Evolutionary conservation across 345 rosid genomes (phyloP).

Genomic region (Boechera retrofracta): DNA sequence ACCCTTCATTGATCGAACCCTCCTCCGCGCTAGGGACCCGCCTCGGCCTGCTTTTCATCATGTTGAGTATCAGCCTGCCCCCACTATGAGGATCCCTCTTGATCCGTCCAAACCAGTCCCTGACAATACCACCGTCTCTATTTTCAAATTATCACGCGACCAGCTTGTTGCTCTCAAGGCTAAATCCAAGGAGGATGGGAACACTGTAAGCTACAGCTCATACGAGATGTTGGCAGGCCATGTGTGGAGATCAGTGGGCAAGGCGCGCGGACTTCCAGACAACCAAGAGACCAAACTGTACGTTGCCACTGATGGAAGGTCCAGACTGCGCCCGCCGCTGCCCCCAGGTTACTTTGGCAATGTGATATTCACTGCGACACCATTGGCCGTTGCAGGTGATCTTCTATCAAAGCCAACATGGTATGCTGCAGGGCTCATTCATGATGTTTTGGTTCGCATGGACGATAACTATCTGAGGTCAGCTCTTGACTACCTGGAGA

Average conservation of each 20-base stretch:
- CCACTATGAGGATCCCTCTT: conserved; percentile 58
- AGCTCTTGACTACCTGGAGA: conserved; percentile 92
- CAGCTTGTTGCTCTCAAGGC: conserved; percentile 78
- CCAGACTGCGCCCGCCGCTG: conserved; percentile 73
- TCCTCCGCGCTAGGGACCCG: conserved; percentile 86
- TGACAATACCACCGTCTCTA: conserved; percentile 59
- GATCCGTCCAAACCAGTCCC: conserved; percentile 48
- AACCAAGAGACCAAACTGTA: conserved; percentile 78
- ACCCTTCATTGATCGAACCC: conserved; percentile 86
- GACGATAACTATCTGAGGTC: conserved; percentile 85
- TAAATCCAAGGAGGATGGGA: conserved; percentile 79
- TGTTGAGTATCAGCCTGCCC: conserved; percentile 87
- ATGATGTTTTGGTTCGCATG: conserved; percentile 81
- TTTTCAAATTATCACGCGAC: conserved; percentile 69
- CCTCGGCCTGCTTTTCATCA: conserved; percentile 78
- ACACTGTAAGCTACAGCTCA: conserved; percentile 71
- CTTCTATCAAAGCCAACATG: conserved; percentile 78
- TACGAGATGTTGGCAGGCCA: conserved; percentile 95
- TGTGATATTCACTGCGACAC: conserved; percentile 90
- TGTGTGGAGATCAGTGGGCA: conserved; percentile 82
- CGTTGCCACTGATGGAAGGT: conserved; percentile 90
- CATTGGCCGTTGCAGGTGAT: conserved; percentile 72
- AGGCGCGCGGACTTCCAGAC: conserved; percentile 68
- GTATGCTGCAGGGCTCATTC: conserved; percentile 80
- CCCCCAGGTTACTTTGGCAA: conserved; percentile 96